These are phyloP conservation scores for Trypanosoma theileri DNA, from an alignment of 208 protist species.

Conservation along the genomic window DNA sequence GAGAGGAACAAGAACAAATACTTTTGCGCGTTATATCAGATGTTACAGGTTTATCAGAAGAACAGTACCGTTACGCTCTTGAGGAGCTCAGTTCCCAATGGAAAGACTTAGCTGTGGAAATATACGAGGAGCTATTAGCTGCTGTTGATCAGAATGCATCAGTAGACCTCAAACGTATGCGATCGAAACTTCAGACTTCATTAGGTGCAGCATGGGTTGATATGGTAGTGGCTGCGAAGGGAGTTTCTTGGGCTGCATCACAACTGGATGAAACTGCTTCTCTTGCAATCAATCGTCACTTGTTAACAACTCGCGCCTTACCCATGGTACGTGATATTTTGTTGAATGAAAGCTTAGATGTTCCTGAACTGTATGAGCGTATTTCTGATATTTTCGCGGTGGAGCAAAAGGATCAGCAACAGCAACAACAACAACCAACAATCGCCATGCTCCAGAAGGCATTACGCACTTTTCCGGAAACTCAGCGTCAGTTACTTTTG, in stretches of 20 bases:
- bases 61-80: slow-evolving; percentile 25
- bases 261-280: slow-evolving; percentile 47
- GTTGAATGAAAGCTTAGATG: slow-evolving; percentile 66
- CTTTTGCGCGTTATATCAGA: slow-evolving; percentile 23
- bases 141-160: slow-evolving; percentile 34
- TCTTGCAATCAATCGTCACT: slow-evolving; percentile 36
- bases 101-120: slow-evolving; percentile 31
- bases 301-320: slow-evolving; percentile 40
- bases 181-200: slow-evolving; percentile 39
- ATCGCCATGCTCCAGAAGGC: slow-evolving; percentile 38
- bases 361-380: slow-evolving; percentile 34
- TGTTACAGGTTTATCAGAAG: slow-evolving; percentile 22
- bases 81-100: slow-evolving; percentile 39
- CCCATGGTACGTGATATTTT: slow-evolving; percentile 45
- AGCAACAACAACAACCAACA: slow-evolving; percentile 1
- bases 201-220: slow-evolving; percentile 46
- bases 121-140: slow-evolving; percentile 38
- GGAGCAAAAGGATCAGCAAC: slow-evolving; percentile 1
- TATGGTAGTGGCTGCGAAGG: slow-evolving; percentile 44
- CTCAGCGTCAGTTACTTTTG: slow-evolving; percentile 35
- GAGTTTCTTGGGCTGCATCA: slow-evolving; percentile 48
- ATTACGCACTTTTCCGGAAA: slow-evolving; percentile 43
- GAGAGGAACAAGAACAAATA: slow-evolving; percentile 26
- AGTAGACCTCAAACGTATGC: slow-evolving; percentile 42
- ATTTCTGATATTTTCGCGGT: slow-evolving; percentile 18